Evolutionary conservation across 75 land plant species (phyloP).

Genomic region (Picea glauca): DNA sequence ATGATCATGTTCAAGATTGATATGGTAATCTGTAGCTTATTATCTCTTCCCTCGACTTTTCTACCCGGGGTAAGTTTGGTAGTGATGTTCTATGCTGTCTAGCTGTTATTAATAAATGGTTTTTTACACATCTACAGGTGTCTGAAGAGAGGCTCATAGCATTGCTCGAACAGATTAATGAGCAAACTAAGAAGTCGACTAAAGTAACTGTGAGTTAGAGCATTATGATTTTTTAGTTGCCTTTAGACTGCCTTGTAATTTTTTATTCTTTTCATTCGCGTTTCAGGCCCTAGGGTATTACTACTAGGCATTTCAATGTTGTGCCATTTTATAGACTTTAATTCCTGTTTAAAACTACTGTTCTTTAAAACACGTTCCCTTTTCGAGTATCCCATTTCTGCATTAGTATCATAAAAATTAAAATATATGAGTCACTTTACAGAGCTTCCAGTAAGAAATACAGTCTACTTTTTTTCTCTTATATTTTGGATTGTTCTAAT

Average conservation of each 20-base stretch:
- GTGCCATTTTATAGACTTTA: too few species aligned
- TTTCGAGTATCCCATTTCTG: too few species aligned
- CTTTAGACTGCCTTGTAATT: background rate
- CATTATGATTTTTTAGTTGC: background rate
- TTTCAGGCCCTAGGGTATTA: too few species aligned
- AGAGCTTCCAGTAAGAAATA: too few species aligned
- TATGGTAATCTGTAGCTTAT: background rate
- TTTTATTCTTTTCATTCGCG: background rate
- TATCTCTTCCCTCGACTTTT: background rate
- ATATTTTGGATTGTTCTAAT: too few species aligned
- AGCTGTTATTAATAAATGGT: background rate
- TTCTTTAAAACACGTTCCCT: too few species aligned
- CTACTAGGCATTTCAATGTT: background rate
- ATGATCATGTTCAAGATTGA: background rate
- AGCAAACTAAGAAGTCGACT: slow-evolving; percentile 84
- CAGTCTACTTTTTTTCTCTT: too few species aligned
- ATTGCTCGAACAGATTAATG: slow-evolving; percentile 94
- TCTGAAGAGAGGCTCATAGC: slow-evolving; percentile 90
- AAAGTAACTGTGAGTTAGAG: slow-evolving; percentile 92
- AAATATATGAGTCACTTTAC: too few species aligned
- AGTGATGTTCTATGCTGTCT: background rate
- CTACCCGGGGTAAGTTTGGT: background rate
- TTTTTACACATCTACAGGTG: slow-evolving; percentile 46
- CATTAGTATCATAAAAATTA: too few species aligned
- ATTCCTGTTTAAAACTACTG: too few species aligned